phyloP scores from a whole-genome alignment of 495 filamentous ascomycete species.

The Lepraria neglecta region DNA sequence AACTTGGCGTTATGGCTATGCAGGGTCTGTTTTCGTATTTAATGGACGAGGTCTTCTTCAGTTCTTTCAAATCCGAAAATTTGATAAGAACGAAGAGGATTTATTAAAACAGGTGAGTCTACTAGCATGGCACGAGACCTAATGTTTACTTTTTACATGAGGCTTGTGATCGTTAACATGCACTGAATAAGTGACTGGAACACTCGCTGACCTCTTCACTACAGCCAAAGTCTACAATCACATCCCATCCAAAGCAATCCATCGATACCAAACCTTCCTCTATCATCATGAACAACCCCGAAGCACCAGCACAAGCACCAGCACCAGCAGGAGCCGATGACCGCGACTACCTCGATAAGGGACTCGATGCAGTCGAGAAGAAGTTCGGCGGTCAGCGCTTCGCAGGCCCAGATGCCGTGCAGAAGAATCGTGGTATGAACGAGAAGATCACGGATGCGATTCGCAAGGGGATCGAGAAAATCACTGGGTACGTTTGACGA shows the following conservation, averaged over 20 bases:
- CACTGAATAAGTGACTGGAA: not conserved
- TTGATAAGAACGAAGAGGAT: not conserved
- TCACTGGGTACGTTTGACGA: constrained; percentile 20
- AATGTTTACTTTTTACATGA: not conserved
- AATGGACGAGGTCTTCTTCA: not conserved
- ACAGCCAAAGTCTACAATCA: not conserved
- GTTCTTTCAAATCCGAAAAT: not conserved
- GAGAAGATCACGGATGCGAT: constrained; percentile 27
- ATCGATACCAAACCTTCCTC: not conserved
- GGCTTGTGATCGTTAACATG: not conserved
- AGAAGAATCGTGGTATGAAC: constrained; percentile 24
- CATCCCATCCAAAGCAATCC: not conserved
- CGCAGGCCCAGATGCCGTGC: constrained; percentile 13
- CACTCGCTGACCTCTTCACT: not conserved
- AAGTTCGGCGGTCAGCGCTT: constrained; percentile 17
- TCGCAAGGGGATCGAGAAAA: constrained; percentile 23
- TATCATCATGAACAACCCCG: constrained; percentile 8
- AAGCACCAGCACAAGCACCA: not conserved
- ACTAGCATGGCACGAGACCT: constrained; percentile 5
- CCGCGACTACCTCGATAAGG: constrained; percentile 25
- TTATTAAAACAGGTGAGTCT: constrained; percentile 8
- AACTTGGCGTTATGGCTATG: constrained; percentile 9
- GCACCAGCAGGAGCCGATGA: constrained; percentile 13
- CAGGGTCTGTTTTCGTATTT: not conserved
- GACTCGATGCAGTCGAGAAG: constrained; percentile 14